Percentiles rank a stretch among this genome's conserved stretches.
phyloP scores from a whole-genome alignment of 2,329 filamentous ascomycete genomes.

The Tricladium varicosporioides region DNA sequence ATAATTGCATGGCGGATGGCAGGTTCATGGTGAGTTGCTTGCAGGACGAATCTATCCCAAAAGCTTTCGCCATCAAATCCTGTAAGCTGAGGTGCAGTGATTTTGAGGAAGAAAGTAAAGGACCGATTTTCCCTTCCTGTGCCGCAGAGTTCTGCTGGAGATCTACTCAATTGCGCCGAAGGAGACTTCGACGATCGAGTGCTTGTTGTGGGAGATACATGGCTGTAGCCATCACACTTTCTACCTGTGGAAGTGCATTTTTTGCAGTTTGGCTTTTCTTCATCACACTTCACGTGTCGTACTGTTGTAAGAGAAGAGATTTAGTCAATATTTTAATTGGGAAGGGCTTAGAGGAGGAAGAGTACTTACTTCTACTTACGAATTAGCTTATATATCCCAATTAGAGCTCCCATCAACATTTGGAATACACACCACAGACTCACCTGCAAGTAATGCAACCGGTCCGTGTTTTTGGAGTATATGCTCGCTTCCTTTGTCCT shows the following conservation, averaged over 20 bases:
- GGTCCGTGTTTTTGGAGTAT: not conserved
- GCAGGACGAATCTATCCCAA: constrained; percentile 60
- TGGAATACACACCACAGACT: not conserved
- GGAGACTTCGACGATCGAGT: no score
- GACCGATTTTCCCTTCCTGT: constrained; percentile 1
- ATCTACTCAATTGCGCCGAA: not conserved
- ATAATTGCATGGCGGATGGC: constrained; percentile 8
- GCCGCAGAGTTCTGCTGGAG: not conserved
- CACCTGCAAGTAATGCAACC: constrained; percentile 5
- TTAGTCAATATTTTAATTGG: not conserved
- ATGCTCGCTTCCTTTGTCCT: not conserved
- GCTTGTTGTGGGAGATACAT: no score
- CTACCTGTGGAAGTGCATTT: constrained; percentile 6
- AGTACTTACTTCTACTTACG: not conserved
- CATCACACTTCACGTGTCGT: constrained; percentile 10
- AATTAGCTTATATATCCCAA: not conserved
- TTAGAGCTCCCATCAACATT: not conserved
- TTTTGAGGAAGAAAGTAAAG: constrained; percentile 1
- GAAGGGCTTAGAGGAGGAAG: not conserved
- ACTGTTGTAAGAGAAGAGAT: not conserved
- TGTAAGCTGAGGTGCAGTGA: constrained; percentile 2
- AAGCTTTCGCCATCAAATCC: constrained; percentile 58
- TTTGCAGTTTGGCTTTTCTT: constrained; percentile 4
- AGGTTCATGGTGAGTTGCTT: constrained; percentile 51
- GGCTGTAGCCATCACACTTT: constrained; percentile 10